Evolutionary conservation across 2,329 filamentous ascomycete genomes (phyloP).

Genomic region (Phialemoniopsis sp.): DNA sequence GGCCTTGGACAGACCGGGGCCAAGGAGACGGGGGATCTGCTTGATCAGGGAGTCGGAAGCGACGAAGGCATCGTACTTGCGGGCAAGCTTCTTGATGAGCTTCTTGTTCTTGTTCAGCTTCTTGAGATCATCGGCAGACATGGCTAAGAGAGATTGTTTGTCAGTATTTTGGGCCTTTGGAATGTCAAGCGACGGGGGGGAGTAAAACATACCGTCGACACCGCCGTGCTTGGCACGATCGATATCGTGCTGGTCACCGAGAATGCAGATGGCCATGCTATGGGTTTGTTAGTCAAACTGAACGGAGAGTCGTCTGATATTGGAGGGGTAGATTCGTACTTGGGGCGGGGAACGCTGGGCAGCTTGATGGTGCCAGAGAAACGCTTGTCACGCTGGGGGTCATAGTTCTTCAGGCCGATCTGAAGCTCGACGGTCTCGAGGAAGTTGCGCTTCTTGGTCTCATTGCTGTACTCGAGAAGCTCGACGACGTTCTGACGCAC

Average conservation of each 20-base stretch:
- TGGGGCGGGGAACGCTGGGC: constrained; percentile 83
- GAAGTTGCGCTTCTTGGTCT: constrained; percentile 98
- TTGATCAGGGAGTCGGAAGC: constrained; percentile 97
- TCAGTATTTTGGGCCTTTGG: too few relatives aligned
- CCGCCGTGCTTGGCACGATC: constrained; percentile 99
- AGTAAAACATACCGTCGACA: constrained; percentile 98
- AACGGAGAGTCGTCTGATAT: too few relatives aligned
- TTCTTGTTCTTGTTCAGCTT: constrained; percentile 99
- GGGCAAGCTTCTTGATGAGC: constrained; percentile 99
- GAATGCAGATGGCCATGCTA: constrained; percentile 75
- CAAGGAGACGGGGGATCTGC: constrained; percentile 99
- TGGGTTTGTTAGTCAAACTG: too few relatives aligned
- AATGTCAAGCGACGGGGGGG: too few relatives aligned
- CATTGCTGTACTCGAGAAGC: constrained; percentile 85
- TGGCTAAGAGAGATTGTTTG: too few relatives aligned
- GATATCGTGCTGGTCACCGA: constrained; percentile 88
- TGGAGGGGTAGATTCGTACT: constrained; percentile 17
- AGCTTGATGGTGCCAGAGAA: constrained; percentile 99
- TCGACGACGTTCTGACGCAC: constrained; percentile 92
- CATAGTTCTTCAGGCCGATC: constrained; percentile 91
- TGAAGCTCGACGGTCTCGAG: constrained; percentile 77
- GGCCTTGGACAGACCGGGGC: constrained; percentile 96
- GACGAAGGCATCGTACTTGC: constrained; percentile 99
- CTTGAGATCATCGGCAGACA: constrained; percentile 93
- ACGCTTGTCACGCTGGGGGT: constrained; percentile 99